Base-by-base conservation (phyloP, 2,329 filamentous ascomycete genomes). In the Biscogniauxia mediterranea region DNA sequence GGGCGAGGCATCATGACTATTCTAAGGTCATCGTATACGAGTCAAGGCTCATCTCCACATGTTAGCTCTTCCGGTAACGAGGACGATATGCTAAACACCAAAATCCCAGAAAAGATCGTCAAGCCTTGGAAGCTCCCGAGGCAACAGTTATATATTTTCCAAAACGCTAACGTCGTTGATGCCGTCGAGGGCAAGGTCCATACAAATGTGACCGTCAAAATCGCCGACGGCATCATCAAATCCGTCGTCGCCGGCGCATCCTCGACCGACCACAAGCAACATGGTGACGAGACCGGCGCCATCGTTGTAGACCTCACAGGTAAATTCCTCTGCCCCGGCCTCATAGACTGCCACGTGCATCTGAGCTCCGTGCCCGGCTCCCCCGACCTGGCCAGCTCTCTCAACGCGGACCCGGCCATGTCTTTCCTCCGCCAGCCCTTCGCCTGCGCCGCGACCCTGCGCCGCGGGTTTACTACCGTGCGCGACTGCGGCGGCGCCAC, bases 401-500 rank as follows among this genome's bases (percentile, higher is more conserved):
- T 77, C 61, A 66, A 64, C 21, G 66, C 76, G 20, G 76, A 79
- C 21, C 68, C 71, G 1, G 66, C 69, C 0, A 76, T 76, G 1
- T 77, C 77, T 0, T 69, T 78, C 3, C 73, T 82, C 15, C 75
- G 82, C 2, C 79, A 83, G 66, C 76, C 83, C 0, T 83, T 78
- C 60, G 74, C 82, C 6, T 78, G 75, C 60, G 62, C 70, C 9
- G 77, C 83, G 60, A 86, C 85, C 74, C 77, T 88, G 0, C 70
- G 74, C 50, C 78, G 84, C 19, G 85, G 85, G 1, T 88, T 87
- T 73, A 88, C 85, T 1, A 82, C 77, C 1, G 77, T 84, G 2
- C 79, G 85, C 3, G 85, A 88, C 68, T 84, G 81, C 38, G 85
- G 84, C 0, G 85, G 85, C 3, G 84, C 85, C 1, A 76, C 77